phyloP scores from a whole-genome alignment of 768 basidiomycete species.

The Punctularia strigosozonata region DNA sequence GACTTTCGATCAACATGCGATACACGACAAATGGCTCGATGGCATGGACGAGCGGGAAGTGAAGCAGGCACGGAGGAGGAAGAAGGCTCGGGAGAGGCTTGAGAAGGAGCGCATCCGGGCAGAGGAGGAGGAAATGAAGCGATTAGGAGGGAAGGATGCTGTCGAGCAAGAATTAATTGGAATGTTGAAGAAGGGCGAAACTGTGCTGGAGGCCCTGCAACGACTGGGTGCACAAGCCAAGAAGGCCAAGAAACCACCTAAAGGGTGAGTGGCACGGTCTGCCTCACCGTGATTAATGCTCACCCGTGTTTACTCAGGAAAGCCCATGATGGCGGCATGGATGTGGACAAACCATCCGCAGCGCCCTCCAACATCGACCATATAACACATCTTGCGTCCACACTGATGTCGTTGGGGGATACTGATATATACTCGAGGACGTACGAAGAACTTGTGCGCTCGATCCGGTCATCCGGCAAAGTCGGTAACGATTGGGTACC shows the following conservation, averaged over 20 bases:
- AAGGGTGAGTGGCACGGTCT: too few relatives aligned
- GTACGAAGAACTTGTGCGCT: constrained; percentile 75
- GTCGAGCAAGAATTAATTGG: constrained; percentile 58
- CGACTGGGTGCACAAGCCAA: constrained; percentile 66
- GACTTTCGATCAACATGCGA: constrained; percentile 78
- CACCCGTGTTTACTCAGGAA: constrained; percentile 5
- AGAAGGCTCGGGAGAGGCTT: constrained; percentile 61
- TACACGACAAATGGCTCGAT: constrained; percentile 97
- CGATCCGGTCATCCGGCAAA: constrained; percentile 57
- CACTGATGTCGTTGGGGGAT: constrained; percentile 78
- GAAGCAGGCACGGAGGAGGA: constrained; percentile 64
- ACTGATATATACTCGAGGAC: constrained; percentile 78
- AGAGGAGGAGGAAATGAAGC: constrained; percentile 63
- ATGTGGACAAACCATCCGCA: constrained; percentile 32
- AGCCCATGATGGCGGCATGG: constrained; percentile 35
- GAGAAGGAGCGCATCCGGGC: constrained; percentile 58
- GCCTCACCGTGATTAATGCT: too few relatives aligned
- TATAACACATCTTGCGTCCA: constrained; percentile 82
- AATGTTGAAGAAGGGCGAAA: constrained; percentile 82
- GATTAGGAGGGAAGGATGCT: constrained; percentile 52
- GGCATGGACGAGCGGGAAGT: constrained; percentile 77
- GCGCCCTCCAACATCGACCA: constrained; percentile 51
- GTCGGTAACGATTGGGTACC: constrained; percentile 65
- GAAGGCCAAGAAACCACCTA: constrained; percentile 29
- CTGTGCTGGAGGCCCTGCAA: constrained; percentile 80